Evolutionary conservation across 2,329 filamentous ascomycete genomes (phyloP), one percentile per base, ranked within the genome.

Genomic region (Trichoderma sp.): DNA sequence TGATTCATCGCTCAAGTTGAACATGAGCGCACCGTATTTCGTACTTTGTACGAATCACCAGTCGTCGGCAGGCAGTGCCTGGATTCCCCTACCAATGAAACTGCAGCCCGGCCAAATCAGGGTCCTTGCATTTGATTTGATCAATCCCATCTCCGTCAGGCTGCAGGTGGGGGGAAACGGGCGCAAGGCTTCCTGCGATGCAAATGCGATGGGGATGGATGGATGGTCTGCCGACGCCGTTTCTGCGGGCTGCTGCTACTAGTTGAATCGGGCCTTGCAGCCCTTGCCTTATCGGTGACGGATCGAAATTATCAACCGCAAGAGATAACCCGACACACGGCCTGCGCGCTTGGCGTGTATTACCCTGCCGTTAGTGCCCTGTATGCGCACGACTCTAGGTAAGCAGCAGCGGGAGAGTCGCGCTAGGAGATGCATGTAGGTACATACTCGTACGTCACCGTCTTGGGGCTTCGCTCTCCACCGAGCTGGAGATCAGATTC

Each of bases 271-370:
- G 63, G 56, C 63, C 63, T 50, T 65, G 63, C 45, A 65, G 44
- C 63, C 63, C 1, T 41, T 30, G 63, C n/a, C 63, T 65, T 65
- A 65, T 65, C 63, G 60, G 48, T 65, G 63, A 65, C 63, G 63
- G 63, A 65, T 60, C 63, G 48, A 65, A 60, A 65, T 65, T 65
- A 65, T 61, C 61, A 65, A 65, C 63, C 17, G 39, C 41, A 48
- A 26, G 56, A 65, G 63, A 65, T 65, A 65, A 55, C 26, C 57
- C 56, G 34, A 14, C 34, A 64, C 61, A 50, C 57, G 7, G 7
- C 2, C n/a, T 57, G 43, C 54, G 43, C 48, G 56, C 57, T 60
- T 60, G 44, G 57, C 56, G 48, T 43, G 34, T 30, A 54, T 45
- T 62, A 45, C 45, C 7, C 2, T 30, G 30, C 28, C 39, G 30